Percentiles rank a stretch among this genome's conserved stretches.
Conservation (phyloP, 495 filamentous ascomycete species). For the Penicillium daleae region DNA sequence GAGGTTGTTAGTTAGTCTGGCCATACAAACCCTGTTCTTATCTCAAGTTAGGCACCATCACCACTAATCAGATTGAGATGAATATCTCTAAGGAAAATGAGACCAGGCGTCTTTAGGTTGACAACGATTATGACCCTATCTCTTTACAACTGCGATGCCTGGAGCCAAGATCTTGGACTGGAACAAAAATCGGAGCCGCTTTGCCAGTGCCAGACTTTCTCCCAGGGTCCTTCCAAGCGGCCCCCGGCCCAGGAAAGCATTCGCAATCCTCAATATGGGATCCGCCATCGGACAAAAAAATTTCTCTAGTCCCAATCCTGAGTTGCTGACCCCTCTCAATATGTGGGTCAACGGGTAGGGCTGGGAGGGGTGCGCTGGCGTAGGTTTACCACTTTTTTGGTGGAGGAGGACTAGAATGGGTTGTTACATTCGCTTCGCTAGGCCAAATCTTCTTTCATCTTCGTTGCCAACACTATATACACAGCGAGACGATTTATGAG, state of each 20-base stretch:
- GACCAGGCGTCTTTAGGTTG: too few species aligned
- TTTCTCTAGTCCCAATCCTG: neutral
- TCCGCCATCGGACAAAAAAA: neutral
- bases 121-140: too few species aligned
- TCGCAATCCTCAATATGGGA: neutral
- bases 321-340: too few species aligned
- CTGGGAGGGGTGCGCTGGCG: neutral
- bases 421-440: too few species aligned
- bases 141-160: slow-evolving; percentile 7
- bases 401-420: too few species aligned
- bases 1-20: too few species aligned
- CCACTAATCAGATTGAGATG: too few species aligned
- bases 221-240: neutral
- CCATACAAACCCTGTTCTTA: too few species aligned
- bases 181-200: slow-evolving; percentile 3
- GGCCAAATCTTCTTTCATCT: too few species aligned
- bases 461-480: too few species aligned
- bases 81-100: too few species aligned
- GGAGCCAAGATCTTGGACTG: neutral
- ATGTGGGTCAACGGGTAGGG: slow-evolving; percentile 22
- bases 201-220: slow-evolving; percentile 3
- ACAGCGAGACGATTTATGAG: neutral
- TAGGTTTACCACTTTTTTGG: neutral
- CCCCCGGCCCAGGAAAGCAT: neutral
- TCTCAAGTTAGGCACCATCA: too few species aligned